Conservation (phyloP, 23 red algal species). For the Gracilaria caudata region DNA sequence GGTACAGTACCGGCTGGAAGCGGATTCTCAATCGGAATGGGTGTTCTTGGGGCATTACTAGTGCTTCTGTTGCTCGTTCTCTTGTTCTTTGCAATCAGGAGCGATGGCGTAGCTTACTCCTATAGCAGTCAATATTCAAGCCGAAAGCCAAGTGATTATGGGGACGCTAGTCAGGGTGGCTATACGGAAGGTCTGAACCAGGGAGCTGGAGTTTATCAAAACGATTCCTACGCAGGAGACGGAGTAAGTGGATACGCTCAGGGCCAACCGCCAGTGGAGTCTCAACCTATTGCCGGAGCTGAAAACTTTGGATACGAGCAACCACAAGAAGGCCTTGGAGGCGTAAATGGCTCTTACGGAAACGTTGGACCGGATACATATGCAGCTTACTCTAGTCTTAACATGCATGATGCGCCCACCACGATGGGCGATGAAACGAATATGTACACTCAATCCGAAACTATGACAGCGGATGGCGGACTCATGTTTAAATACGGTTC, state of each 20-base stretch:
- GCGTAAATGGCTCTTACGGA: slow-evolving; percentile 36
- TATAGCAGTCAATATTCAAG: slow-evolving; percentile 68
- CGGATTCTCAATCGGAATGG: slow-evolving; percentile 64
- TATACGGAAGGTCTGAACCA: slow-evolving; percentile 26
- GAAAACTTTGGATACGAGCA: slow-evolving; percentile 40
- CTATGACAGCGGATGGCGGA: background rate
- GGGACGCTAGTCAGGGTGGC: slow-evolving; percentile 44
- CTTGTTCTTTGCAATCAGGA: slow-evolving; percentile 60
- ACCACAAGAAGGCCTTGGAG: slow-evolving; percentile 32
- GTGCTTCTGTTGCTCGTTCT: slow-evolving; percentile 48
- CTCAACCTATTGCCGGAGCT: slow-evolving; percentile 15
- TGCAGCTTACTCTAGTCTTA: slow-evolving; percentile 49
- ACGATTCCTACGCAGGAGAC: slow-evolving; percentile 6
- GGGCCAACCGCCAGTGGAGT: slow-evolving; percentile 31
- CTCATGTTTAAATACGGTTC: background rate
- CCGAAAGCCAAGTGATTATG: slow-evolving; percentile 51
- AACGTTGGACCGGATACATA: slow-evolving; percentile 43
- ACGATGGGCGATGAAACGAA: slow-evolving; percentile 13
- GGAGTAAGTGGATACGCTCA: slow-evolving; percentile 18
- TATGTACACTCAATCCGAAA: slow-evolving; percentile 17
- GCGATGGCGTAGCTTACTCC: slow-evolving; percentile 39
- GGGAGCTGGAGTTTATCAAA: background rate
- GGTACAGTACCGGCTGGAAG: slow-evolving; percentile 45
- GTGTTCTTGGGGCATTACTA: slow-evolving; percentile 51
- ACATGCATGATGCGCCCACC: slow-evolving; percentile 20